Evolutionary conservation across 192 early-diverging fungal genomes (phyloP).

Genomic region (Backusella luteola): DNA sequence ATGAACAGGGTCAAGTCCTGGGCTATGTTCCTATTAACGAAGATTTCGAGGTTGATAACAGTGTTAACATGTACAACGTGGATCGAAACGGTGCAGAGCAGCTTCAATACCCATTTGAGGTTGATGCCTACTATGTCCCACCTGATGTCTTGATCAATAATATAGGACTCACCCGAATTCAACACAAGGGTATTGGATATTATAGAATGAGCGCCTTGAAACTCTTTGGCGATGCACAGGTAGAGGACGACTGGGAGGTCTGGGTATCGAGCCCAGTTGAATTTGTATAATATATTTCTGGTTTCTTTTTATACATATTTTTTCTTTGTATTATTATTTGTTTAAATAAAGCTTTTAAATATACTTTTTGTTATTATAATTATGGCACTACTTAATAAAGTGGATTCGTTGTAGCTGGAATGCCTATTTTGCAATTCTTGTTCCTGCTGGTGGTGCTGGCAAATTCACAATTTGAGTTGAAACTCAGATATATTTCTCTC

Average conservation of each 20-base stretch:
- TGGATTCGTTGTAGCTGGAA: too few species aligned
- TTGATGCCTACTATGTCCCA: neutral
- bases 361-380: too few species aligned
- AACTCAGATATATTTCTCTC: neutral
- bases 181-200: neutral
- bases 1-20: constrained; percentile 8
- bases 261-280: constrained; percentile 16
- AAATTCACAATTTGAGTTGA: neutral
- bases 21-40: constrained; percentile 2
- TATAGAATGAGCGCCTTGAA: constrained; percentile 28
- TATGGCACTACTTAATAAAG: too few species aligned
- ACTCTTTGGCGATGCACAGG: constrained; percentile 27
- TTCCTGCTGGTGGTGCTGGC: too few species aligned
- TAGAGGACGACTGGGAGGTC: constrained; percentile 15
- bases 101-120: neutral
- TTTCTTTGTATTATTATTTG: neutral
- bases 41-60: constrained; percentile 10
- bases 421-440: too few species aligned
- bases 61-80: neutral
- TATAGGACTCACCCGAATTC: neutral
- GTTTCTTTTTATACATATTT: neutral
- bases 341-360: too few species aligned
- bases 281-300: neutral
- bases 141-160: neutral
- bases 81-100: constrained; percentile 8